Conservation (phyloP, 2,329 filamentous ascomycete species). For the Colletotrichum musae region DNA sequence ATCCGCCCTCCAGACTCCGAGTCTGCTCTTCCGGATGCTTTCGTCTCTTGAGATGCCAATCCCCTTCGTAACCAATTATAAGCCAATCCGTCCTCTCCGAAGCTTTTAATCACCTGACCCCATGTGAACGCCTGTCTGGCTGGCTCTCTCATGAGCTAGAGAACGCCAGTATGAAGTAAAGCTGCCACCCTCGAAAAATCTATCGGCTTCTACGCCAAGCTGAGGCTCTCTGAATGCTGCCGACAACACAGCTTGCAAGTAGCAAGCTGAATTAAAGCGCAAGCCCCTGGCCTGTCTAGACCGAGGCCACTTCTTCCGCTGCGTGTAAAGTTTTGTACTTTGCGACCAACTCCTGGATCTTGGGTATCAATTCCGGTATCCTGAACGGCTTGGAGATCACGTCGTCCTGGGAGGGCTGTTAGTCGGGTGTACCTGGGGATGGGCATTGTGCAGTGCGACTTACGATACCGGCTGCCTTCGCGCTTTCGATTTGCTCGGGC, state of each 20-base stretch:
- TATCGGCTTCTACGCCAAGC: background rate
- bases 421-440: background rate
- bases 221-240: background rate
- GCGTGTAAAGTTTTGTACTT: conserved; percentile 55
- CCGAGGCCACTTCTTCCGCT: conserved; percentile 22
- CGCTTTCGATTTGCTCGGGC: conserved; percentile 79
- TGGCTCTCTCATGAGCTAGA: conserved; percentile 2
- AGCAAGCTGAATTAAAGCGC: conserved; percentile 19
- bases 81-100: conserved; percentile 16
- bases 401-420: conserved; percentile 67
- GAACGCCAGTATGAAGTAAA: conserved; percentile 4
- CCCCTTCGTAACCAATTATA: conserved; percentile 9
- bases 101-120: conserved; percentile 28
- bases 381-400: conserved; percentile 86
- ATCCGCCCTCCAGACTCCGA: conserved; percentile 27
- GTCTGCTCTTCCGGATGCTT: conserved; percentile 27
- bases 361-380: conserved; percentile 78
- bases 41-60: conserved; percentile 15
- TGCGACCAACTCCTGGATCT: conserved; percentile 71
- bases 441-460: conserved; percentile 50
- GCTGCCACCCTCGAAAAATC: background rate
- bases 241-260: background rate
- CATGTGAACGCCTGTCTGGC: conserved; percentile 30
- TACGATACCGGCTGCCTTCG: conserved; percentile 81
- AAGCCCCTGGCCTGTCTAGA: background rate